Evolutionary conservation across 257 asterid species (phyloP), one percentile per base, ranked within the genome.

Genomic region (Parsonsia alboflavescens): DNA sequence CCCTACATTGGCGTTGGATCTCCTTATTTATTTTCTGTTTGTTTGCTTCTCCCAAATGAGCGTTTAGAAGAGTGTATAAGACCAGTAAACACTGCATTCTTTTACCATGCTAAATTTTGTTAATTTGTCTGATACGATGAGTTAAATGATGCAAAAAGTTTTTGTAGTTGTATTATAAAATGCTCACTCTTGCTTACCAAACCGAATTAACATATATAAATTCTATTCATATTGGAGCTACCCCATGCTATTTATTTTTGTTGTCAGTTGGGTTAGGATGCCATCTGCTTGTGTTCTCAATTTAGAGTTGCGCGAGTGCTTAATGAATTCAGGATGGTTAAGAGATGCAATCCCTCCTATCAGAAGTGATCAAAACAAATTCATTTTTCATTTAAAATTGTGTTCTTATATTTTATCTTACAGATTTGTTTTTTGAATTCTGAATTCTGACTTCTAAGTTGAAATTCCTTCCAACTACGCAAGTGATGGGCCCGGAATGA

Each of bases 51-150:
- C 9, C 41, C 36, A 21, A 59, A 28, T 61, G 57, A 71, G 49
- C 68, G 39, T 39, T 61, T 61, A 44, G 65, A 50, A 61, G 76
- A 61, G 72, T 71, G 71, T 76, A 76, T 65, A 59, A 70, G 46
- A 65, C 50, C 70, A 24, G 44, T 21, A 45, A n/a, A 76, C 17
- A 9, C 24, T 30, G 53, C 70, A 76, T 58, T 68, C 45, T 21
- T 54, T 68, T 56, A 42, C 10, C 28, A 22, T 46, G 44, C 75
- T 28, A 68, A 68, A 68, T 70, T 77, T 70, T 59, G 66, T 17
- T 70, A 13, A 59, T 42, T 42, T 62, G 49, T 48, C 48, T 62
- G 59, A 48, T 10, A 6, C 3, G 0, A 24, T 6, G 19, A 52
- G 56, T 44, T 68, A 39, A 68, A 56, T 11, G 21, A 68, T 12